Evolutionary conservation across 768 basidiomycete genomes (phyloP), one percentile per base, ranked within the genome.

Genomic region (Collybia sordida): DNA sequence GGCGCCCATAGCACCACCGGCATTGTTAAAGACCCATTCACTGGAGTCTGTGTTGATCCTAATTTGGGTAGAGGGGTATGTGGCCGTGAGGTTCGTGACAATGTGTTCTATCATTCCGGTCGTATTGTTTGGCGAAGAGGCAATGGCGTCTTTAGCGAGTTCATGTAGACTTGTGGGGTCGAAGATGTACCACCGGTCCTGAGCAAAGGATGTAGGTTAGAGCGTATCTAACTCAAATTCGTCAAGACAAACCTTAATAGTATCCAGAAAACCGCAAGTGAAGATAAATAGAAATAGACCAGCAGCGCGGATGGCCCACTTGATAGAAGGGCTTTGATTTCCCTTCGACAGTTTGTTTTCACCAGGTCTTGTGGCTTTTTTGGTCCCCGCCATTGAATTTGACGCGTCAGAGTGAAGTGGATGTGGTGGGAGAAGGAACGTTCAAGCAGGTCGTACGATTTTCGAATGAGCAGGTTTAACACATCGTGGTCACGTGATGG

Each of bases 21-120:
- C 95, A 60, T 98, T 98, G 75, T 85, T 98, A 71, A 96, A 90
- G 21, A 97, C 82, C 96, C 96, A 98, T 61, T 98, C 94, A 31
- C 74, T 73, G 18, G 79, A 64, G 71, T 87, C 60, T 43, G 81
- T 56, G 63, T 83, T 81, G 54, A 90, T 49, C 17, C 69, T 72
- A 36, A 84, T 76, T n/a, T 73, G 54, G 24, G 74, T 73, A 42
- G 79, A 60, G 0, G 90, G 83, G 64, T 94, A 88, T 1, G 82
- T 85, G 14, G 71, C 66, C 6, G 85, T 86, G 54, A 98, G 86
- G 66, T 93, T 90, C 22, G 80, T 62, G 50, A 95, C 73, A 56
- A 98, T 93, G 66, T 93, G 85, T 18, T 79, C 66, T 62, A 97
- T 83, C 74, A 98, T 89, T 25, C 80, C 80, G 11, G 77, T 63